A percentile compares a stretch with the other conserved stretches of the same genome.
Conservation (phyloP, 129 eudicot species). For the Flaveria bidentis region DNA sequence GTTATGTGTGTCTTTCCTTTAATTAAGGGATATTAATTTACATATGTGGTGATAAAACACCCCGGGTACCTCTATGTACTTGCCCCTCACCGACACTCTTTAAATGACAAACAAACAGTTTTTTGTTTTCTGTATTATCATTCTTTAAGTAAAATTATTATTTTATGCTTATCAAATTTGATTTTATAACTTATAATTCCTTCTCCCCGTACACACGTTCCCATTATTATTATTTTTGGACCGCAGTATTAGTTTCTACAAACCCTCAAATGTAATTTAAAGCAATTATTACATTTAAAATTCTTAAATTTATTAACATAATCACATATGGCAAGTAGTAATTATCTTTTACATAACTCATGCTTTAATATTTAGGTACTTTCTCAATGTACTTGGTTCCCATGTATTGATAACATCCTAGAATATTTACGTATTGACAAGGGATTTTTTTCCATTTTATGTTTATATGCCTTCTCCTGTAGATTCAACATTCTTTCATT, state of each 20-base stretch:
- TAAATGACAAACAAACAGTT: not conserved
- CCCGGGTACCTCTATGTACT: constrained; percentile 23
- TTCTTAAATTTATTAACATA: not conserved
- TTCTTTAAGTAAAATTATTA: not conserved
- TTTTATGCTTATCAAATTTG: too few relatives aligned
- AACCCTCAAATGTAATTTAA: not conserved
- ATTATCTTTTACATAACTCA: not conserved
- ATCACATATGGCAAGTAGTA: not conserved
- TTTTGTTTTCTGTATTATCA: not conserved
- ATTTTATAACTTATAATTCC: not conserved
- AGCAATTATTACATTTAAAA: not conserved
- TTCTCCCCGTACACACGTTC: not conserved
- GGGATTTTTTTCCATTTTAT: not conserved
- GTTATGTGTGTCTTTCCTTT: constrained; percentile 34
- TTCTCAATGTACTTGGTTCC: not conserved
- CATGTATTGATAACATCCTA: not conserved
- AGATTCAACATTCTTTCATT: not conserved
- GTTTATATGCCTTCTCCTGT: not conserved
- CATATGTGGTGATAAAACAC: constrained; percentile 17
- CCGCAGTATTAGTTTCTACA: not conserved
- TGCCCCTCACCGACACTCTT: constrained; percentile 37
- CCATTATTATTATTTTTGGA: not conserved
- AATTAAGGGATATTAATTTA: constrained; percentile 12
- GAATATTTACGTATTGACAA: too few relatives aligned
- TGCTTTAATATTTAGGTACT: not conserved